Evolutionary conservation across 805 yeast genomes (phyloP).

Genomic region (Kazachstania bromeliacearum): DNA sequence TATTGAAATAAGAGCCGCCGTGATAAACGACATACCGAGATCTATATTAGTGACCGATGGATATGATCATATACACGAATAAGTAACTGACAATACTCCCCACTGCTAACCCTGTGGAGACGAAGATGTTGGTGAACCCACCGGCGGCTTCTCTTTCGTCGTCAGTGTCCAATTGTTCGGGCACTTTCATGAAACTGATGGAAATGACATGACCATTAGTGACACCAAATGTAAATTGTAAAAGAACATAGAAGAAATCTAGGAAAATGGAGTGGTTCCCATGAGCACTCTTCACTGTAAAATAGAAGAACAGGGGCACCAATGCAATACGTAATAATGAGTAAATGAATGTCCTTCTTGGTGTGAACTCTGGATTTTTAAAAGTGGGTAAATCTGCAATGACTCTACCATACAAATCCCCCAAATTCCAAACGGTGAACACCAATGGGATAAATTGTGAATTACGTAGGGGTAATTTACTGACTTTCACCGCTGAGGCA

Average conservation of each 20-base stretch:
- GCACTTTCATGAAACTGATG: constrained; percentile 69
- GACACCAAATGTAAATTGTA: constrained; percentile 74
- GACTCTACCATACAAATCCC: constrained; percentile 75
- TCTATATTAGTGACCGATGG: neutral
- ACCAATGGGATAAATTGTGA: constrained; percentile 62
- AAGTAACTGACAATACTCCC: constrained; percentile 74
- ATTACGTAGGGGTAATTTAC: constrained; percentile 24
- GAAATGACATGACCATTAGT: constrained; percentile 83
- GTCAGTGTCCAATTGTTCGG: constrained; percentile 47
- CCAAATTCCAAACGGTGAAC: constrained; percentile 79
- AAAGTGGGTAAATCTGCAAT: constrained; percentile 39
- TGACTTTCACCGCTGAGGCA: constrained; percentile 59
- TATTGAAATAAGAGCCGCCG: no score
- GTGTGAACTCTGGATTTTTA: constrained; percentile 13
- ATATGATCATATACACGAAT: constrained; percentile 35
- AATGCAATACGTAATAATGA: constrained; percentile 48
- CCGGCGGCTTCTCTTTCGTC: constrained; percentile 86
- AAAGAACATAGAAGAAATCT: constrained; percentile 55
- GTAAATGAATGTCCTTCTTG: constrained; percentile 38
- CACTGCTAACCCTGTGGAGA: constrained; percentile 65
- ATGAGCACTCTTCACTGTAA: constrained; percentile 30
- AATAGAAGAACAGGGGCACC: constrained; percentile 63
- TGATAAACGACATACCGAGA: no score
- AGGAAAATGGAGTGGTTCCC: constrained; percentile 31
- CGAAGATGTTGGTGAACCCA: constrained; percentile 76